Base-by-base conservation (phyloP, 495 filamentous ascomycete species). In the Annulohypoxylon moriforme region DNA sequence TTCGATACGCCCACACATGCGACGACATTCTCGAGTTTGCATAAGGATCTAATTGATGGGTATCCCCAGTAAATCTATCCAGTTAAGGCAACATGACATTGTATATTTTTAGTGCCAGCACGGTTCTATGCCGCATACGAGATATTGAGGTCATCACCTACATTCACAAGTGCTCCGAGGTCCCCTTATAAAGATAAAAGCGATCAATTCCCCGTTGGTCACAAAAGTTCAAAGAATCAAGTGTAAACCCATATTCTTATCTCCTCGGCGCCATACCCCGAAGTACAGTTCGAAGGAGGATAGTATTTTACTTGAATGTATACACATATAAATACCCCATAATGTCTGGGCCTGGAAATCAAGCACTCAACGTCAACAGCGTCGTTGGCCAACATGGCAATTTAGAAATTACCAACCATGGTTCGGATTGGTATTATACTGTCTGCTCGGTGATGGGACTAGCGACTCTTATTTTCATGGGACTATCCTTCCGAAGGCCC, bases 351-450 rank as follows among this genome's bases (percentile, higher is more conserved):
- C 34, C 65, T 58, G 77, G 66, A 40, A 87, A 89, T 71, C 79
- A 85, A 64, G 88, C 86, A 14, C 76, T 89, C 9, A 75, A 80
- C 44, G 76, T 82, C 80, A 90, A 90, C 59, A 70, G 71, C 6
- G 60, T 71, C 64, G 71, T 79, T 38, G 76, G 36, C 20, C 68
- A 71, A 18, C 75, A 77, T 14, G 84, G 81, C 29, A 81, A 87
- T 63, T 86, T 91, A 53, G 80, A 83, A 71, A 87, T 92, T 71
- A 91, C 90, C 25, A 79, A 78, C 31, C 88, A 84, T 79, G 91
- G 89, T 53, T 89, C 78, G 20, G 67, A 81, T 67, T 79, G 74
- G 72, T 79, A 79, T 38, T 93, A 86, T 83, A 85, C 87, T 16
- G 81, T 89, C 34, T 83, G 79, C 33, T 81, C 87, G 8, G 64